Evolutionary conservation across 2,329 filamentous ascomycete species (phyloP).

Genomic region (Monosporascus sp.): DNA sequence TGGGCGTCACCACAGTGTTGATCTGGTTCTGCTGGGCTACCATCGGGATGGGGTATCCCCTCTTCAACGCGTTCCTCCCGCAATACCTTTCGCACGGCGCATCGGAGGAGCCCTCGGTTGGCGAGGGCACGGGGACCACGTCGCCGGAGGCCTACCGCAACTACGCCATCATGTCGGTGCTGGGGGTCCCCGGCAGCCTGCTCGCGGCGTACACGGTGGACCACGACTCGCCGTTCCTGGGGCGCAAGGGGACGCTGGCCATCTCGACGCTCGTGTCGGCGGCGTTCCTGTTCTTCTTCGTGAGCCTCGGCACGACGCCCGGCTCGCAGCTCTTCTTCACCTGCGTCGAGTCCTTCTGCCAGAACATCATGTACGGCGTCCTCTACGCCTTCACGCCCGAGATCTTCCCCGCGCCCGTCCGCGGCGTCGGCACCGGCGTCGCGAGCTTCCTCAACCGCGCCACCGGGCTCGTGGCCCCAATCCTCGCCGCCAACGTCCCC

Average conservation of each 20-base stretch:
- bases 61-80: slow-evolving; percentile 88
- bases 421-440: slow-evolving; percentile 68
- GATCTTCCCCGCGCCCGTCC: slow-evolving; percentile 66
- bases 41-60: slow-evolving; percentile 80
- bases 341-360: slow-evolving; percentile 64
- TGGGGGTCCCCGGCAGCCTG: slow-evolving; percentile 71
- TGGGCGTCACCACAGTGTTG: slow-evolving; percentile 45
- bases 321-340: slow-evolving; percentile 58
- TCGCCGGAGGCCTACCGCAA: slow-evolving; percentile 62
- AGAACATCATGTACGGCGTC: slow-evolving; percentile 74
- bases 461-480: slow-evolving; percentile 61
- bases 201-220: slow-evolving; percentile 69
- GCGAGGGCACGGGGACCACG: slow-evolving; percentile 19
- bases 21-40: slow-evolving; percentile 78
- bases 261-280: slow-evolving; percentile 62
- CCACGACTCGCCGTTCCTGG: slow-evolving; percentile 54
- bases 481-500: slow-evolving; percentile 58
- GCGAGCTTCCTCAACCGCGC: slow-evolving; percentile 66
- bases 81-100: slow-evolving; percentile 67
- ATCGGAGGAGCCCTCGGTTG: slow-evolving; percentile 29
- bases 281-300: slow-evolving; percentile 64
- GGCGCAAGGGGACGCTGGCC: slow-evolving; percentile 68
- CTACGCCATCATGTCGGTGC: slow-evolving; percentile 73
- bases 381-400: slow-evolving; percentile 74
- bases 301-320: slow-evolving; percentile 51